Base-by-base conservation (phyloP, 495 filamentous ascomycete species). In the Trichoderma asperelloides region DNA sequence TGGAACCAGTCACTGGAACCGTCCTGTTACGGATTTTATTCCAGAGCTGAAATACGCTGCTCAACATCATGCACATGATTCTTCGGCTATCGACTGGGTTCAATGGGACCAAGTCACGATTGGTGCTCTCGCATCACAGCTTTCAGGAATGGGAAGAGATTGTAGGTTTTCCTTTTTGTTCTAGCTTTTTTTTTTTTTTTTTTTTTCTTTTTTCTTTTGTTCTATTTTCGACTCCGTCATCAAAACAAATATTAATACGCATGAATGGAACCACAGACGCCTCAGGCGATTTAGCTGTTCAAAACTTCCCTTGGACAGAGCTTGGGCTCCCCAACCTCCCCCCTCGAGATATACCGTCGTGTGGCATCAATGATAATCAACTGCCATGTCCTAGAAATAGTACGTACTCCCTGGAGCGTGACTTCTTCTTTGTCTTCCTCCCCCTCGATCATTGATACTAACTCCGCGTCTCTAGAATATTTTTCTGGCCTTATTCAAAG, bases 261-360 rank as follows among this genome's bases (percentile, higher is more conserved):
- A n/a, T 73, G 74, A 3, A 72, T 69, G 2, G 65, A 69, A 0
- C 21, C 69, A 23, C 21, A 51, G 47, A 23, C n/a, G 21, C 9
- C 6, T 51, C 47, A 23, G 47, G 18, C n/a, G 47, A 51, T 51
- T 23, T 51, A 51, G 16, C 15, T 77, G 76, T 55, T 11, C 33
- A 3, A 8, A 18, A 66, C 63, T 66, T 43, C 68, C 75, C n/a
- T 78, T 76, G 63, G 78, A 77, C 63, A 63, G 71, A 57, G 72
- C 71, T 45, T 77, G 79, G 43, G 74, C 72, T 0, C 9, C 77
- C 77, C 0, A 75, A 75, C 8, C 76, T 77, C 39, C 71, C 70
- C 9, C 71, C 78, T 0, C 76, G 71, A 27, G 75, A 74, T 6
- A 74, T 72, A 39, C 74, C 79, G 3, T 74, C 78, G 9, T 81